Percentiles rank a stretch among this genome's conserved stretches.
phyloP scores from a whole-genome alignment of 768 basidiomycete species.

The Leccinum olivaceopallidum region DNA sequence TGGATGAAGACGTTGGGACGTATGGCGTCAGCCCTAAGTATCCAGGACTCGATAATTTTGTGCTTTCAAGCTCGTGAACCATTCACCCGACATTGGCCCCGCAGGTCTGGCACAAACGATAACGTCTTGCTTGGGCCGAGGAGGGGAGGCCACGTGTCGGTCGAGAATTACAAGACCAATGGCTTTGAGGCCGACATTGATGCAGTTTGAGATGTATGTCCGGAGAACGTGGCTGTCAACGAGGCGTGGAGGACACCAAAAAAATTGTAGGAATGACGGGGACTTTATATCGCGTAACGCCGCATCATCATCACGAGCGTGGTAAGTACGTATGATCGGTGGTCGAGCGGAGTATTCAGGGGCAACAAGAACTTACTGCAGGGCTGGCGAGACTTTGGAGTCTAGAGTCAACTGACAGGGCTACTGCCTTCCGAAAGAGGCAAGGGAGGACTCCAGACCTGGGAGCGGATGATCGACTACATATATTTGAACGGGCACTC shows the following conservation, averaged over 20 bases:
- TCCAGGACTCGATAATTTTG: background rate
- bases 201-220: background rate
- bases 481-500: slow-evolving; percentile 23
- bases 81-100: background rate
- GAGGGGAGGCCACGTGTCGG: slow-evolving; percentile 3
- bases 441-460: slow-evolving; percentile 18
- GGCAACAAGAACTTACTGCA: background rate
- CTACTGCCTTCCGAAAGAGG: slow-evolving; percentile 26
- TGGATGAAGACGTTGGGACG: background rate
- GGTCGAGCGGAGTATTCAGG: slow-evolving; percentile 5
- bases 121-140: background rate
- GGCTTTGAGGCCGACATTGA: background rate
- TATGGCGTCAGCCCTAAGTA: background rate
- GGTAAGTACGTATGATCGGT: background rate
- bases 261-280: background rate
- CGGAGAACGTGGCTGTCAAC: slow-evolving; percentile 14
- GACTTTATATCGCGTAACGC: background rate
- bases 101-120: background rate
- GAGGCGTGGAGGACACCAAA: slow-evolving; percentile 16
- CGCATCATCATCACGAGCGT: background rate
- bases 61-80: background rate
- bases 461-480: slow-evolving; percentile 24
- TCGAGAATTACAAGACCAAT: background rate
- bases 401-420: slow-evolving; percentile 24
- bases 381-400: background rate